Base-by-base conservation (phyloP, 169 alveolate genomes). In the Plasmodium cynomolgi region DNA sequence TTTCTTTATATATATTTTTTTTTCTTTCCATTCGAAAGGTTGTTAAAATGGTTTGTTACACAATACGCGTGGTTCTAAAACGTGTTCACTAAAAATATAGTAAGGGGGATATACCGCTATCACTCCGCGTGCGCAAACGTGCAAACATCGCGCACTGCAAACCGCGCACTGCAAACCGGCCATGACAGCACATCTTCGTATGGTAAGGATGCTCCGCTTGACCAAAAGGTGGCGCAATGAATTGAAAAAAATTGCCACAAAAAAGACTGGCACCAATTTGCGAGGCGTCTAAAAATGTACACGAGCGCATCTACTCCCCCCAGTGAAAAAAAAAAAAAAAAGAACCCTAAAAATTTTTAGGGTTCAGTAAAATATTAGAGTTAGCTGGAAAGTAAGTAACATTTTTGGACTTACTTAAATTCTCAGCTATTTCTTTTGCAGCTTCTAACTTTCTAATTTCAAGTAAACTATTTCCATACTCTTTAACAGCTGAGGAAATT, bases 401-500 rank as follows among this genome's bases (percentile, higher is more conserved):
- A 91, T 98, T 98, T 47, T 98, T 98, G 68, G 99, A 96, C 73
- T 97, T 97, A 17, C 99, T 95, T 58, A 99, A 92, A 23, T 98
- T 96, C 84, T 97, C 99, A 1, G 99, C 99, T 81, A 99, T 98
- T 84, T 98, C 99, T 96, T 97, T 98, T 9, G 99, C 99, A 8
- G 99, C 99, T 86, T 99, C 99, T 34, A 99, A 95, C 96, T 99
- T 98, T 93, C 99, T 97, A 34, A 99, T 96, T 91, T 99, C 99
- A 31, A 98, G 92, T 77, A 98, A 97, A 47, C 99, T 99, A 50
- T 97, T 91, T 37, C 99, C 99, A 95, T 98, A 98, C 41, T 97
- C 97, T 83, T 98, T 97, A 29, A 99, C 97, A 23, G 99, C 99
- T 41, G 98, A 96, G 44, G 99, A 98, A 44, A 99, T 98, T 68